Conservation (phyloP, 768 basidiomycete species). For the button mushroom (Agaricus bisporus) region DNA sequence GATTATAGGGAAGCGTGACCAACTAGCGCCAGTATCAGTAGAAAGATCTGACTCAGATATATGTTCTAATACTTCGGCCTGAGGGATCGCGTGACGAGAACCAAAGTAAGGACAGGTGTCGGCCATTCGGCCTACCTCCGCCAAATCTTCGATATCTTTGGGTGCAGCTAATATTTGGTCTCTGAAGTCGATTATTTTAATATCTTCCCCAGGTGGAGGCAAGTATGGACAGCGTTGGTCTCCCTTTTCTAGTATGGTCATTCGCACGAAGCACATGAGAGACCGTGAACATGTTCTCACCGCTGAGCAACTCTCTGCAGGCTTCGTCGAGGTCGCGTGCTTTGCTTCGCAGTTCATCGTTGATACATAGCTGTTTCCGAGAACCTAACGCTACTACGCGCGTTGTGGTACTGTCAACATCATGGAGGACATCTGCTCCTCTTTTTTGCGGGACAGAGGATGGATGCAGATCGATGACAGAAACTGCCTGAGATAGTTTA, state of each 20-base stretch:
- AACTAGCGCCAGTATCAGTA: conserved; percentile 39
- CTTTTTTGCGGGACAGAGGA: conserved; percentile 20
- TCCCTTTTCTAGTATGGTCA: conserved; percentile 41
- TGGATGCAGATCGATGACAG: conserved; percentile 22
- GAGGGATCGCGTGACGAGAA: conserved; percentile 78
- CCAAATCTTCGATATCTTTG: conserved; percentile 93
- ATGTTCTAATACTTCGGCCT: conserved; percentile 68
- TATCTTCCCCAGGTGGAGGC: conserved; percentile 64
- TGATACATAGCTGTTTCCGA: conserved; percentile 88
- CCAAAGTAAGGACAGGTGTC: conserved; percentile 92
- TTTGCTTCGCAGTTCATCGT: conserved; percentile 64
- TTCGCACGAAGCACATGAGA: not conserved
- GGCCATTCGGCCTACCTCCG: conserved; percentile 57
- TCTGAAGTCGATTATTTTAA: conserved; percentile 70
- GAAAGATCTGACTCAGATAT: not conserved
- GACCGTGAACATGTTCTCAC: conserved; percentile 28
- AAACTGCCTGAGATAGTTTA: conserved; percentile 31
- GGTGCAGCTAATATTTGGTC: conserved; percentile 85
- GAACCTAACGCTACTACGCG: conserved; percentile 86
- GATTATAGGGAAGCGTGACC: conserved; percentile 91
- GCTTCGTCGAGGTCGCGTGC: conserved; percentile 77
- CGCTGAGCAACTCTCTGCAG: conserved; percentile 75
- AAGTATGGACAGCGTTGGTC: conserved; percentile 72
- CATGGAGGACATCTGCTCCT: conserved; percentile 16
- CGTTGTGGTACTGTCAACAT: conserved; percentile 20